These are phyloP conservation scores for Candida insectalens DNA, from an alignment of 805 yeast species.

Conservation along the genomic window DNA sequence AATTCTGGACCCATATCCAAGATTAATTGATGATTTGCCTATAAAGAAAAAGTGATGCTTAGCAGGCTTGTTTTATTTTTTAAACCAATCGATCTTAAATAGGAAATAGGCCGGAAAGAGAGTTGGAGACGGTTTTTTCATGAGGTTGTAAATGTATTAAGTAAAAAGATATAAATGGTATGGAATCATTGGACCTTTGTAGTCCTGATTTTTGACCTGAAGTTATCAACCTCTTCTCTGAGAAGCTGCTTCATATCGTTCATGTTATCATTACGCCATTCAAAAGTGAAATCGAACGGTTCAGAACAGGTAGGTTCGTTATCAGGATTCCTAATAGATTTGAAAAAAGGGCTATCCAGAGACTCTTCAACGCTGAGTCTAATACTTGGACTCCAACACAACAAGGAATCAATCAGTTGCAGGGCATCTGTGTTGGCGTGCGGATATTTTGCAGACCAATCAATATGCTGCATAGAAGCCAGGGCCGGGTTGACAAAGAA, in stretches of 20 bases:
- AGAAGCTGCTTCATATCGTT: conserved; percentile 38
- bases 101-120: background rate
- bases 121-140: background rate
- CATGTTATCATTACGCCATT: conserved; percentile 29
- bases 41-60: background rate
- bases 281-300: conserved; percentile 63
- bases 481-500: conserved; percentile 23
- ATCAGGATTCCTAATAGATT: conserved; percentile 37
- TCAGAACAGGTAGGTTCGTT: conserved; percentile 46
- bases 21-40: background rate
- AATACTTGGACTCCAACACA: conserved; percentile 54
- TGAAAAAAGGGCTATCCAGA: conserved; percentile 47
- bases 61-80: background rate
- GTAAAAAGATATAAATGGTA: no score
- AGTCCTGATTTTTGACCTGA: no score
- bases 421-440: conserved; percentile 44
- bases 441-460: conserved; percentile 54
- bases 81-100: background rate
- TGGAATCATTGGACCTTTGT: no score
- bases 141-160: background rate
- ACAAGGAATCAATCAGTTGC: conserved; percentile 41
- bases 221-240: conserved; percentile 41
- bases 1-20: conserved; percentile 79
- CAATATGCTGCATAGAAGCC: conserved; percentile 32
- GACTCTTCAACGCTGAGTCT: conserved; percentile 50